Evolutionary conservation across 805 yeast species (phyloP).

Genomic region (Lipomyces kockii): DNA sequence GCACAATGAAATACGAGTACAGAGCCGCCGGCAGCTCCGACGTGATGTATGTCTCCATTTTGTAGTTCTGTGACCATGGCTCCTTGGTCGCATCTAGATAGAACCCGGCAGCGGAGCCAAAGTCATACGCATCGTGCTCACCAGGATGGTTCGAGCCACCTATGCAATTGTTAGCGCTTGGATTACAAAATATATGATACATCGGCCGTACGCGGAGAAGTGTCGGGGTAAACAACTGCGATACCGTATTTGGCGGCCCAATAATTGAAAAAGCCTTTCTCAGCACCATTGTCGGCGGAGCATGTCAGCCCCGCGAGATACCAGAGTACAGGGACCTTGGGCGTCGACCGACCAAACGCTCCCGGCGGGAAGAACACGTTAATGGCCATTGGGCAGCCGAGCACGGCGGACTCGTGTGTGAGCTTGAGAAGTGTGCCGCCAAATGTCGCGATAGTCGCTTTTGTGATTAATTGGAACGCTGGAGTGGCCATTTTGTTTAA

Average conservation of each 20-base stretch:
- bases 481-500: background rate
- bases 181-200: background rate
- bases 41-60: slow-evolving; percentile 84
- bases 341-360: slow-evolving; percentile 43
- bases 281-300: slow-evolving; percentile 89
- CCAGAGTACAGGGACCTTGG: slow-evolving; percentile 69
- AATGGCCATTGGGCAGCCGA: slow-evolving; percentile 77
- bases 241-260: slow-evolving; percentile 82
- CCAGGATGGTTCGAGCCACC: slow-evolving; percentile 71
- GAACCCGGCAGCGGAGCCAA: slow-evolving; percentile 95
- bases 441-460: slow-evolving; percentile 61
- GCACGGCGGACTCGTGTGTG: slow-evolving; percentile 67
- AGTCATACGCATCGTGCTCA: slow-evolving; percentile 84
- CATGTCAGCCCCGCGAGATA: slow-evolving; percentile 91
- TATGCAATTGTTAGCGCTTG: background rate
- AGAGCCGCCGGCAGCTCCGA: slow-evolving; percentile 68
- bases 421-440: slow-evolving; percentile 80
- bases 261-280: slow-evolving; percentile 85
- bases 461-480: slow-evolving; percentile 52
- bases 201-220: slow-evolving; percentile 72
- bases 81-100: slow-evolving; percentile 81
- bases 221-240: slow-evolving; percentile 92
- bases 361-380: slow-evolving; percentile 79
- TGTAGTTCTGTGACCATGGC: slow-evolving; percentile 74
- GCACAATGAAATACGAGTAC: slow-evolving; percentile 47